These are phyloP conservation scores for Isoetes taiwanensis DNA, from an alignment of 75 land plant genomes.

Conservation along the genomic window DNA sequence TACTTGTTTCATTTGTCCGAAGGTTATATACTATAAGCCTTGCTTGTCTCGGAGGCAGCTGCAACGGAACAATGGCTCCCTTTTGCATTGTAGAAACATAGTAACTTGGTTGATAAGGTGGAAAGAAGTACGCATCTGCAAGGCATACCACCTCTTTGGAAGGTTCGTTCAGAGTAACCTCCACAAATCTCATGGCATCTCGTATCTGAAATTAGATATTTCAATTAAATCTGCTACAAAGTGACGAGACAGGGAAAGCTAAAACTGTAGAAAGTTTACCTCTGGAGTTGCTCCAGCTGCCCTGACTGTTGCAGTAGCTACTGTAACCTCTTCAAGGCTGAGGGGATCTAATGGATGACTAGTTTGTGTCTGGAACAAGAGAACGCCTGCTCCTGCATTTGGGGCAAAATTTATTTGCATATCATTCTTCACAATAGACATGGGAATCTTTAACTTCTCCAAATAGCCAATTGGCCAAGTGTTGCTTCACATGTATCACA, in stretches of 20 bases:
- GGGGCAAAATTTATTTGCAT: too few species aligned
- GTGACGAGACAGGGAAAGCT: too few species aligned
- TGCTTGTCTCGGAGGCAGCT: slow-evolving; percentile 84
- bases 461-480: too few species aligned
- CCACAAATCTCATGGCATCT: slow-evolving; percentile 93
- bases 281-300: slow-evolving; percentile 97
- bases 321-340: slow-evolving; percentile 76
- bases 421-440: too few species aligned
- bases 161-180: slow-evolving; percentile 77
- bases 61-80: slow-evolving; percentile 64
- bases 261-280: too few species aligned
- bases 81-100: slow-evolving; percentile 57
- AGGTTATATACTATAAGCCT: slow-evolving; percentile 80
- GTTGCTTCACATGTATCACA: too few species aligned
- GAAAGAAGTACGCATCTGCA: slow-evolving; percentile 96
- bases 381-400: too few species aligned
- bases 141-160: slow-evolving; percentile 74
- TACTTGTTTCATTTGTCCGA: slow-evolving; percentile 73
- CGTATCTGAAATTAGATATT: slow-evolving; percentile 82
- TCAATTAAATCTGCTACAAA: too few species aligned
- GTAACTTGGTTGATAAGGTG: slow-evolving; percentile 91
- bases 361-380: slow-evolving; percentile 42
- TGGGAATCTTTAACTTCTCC: too few species aligned
- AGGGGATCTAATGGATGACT: slow-evolving; percentile 93
- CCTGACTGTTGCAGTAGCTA: slow-evolving; percentile 86